Evolutionary conservation across 208 protist genomes (phyloP).

Genomic region (Acanthamoeba culbertsoni): DNA sequence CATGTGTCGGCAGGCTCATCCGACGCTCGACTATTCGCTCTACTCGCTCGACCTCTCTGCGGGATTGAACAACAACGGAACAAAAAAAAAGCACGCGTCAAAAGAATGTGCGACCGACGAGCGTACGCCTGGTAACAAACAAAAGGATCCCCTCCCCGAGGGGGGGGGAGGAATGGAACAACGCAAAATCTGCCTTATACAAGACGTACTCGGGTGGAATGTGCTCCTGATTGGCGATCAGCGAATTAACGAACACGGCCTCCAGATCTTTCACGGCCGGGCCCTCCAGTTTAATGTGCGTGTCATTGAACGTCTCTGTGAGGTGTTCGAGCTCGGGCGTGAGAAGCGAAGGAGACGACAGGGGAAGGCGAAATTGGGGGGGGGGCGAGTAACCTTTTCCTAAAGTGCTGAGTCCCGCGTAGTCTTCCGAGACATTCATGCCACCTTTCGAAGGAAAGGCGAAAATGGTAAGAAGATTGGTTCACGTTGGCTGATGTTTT

Average conservation of each 20-base stretch:
- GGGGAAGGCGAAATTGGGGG: neutral
- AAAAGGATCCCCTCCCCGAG: neutral
- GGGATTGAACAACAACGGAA: neutral
- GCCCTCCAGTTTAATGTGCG: slow-evolving; percentile 69
- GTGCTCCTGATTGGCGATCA: slow-evolving; percentile 56
- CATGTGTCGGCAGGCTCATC: neutral
- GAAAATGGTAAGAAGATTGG: neutral
- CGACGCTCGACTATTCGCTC: slow-evolving; percentile 3
- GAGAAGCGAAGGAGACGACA: neutral
- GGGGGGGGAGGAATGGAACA: neutral
- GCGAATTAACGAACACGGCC: slow-evolving; percentile 54
- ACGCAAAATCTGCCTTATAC: too few species aligned
- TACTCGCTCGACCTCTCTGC: slow-evolving; percentile 9
- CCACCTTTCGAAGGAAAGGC: too few species aligned
- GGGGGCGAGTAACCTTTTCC: slow-evolving; percentile 62
- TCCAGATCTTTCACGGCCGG: slow-evolving; percentile 64
- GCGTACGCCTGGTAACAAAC: neutral
- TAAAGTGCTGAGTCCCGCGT: slow-evolving; percentile 50
- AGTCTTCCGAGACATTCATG: slow-evolving; percentile 63
- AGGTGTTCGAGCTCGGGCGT: neutral
- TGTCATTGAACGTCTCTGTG: slow-evolving; percentile 63
- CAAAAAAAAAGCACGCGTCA: neutral
- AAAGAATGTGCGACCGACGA: neutral
- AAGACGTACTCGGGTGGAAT: neutral
- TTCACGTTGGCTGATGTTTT: too few species aligned